A percentile compares a stretch with the other conserved stretches of the same genome.
phyloP scores from a whole-genome alignment of 2,329 filamentous ascomycete genomes.

The Fusarium mundagurra region DNA sequence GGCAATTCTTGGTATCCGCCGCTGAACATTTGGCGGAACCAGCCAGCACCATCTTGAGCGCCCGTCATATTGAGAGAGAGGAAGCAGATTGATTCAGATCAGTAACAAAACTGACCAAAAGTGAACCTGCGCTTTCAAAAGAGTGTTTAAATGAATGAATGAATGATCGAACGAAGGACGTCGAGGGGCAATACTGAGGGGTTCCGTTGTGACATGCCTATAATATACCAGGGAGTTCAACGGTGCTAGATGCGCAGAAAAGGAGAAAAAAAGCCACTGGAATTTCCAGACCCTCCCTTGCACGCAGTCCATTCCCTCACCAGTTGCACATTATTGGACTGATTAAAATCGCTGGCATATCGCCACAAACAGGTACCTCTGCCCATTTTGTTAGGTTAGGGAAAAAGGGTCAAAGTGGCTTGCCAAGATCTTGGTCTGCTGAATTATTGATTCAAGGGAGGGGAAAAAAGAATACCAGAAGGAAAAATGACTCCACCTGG shows the following conservation, averaged over 20 bases:
- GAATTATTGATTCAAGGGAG: slow-evolving; percentile 5
- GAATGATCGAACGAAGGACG: neutral
- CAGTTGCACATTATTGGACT: neutral
- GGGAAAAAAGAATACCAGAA: slow-evolving; percentile 3
- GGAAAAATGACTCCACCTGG: neutral
- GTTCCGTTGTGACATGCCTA: neutral
- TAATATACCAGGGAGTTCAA: slow-evolving; percentile 9
- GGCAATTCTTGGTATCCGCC: slow-evolving; percentile 18
- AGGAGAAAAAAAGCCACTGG: slow-evolving; percentile 13
- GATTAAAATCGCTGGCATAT: neutral
- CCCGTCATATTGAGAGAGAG: slow-evolving; percentile 4
- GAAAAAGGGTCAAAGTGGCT: neutral
- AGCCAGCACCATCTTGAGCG: neutral
- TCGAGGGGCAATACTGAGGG: neutral
- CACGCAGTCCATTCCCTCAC: neutral
- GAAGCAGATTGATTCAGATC: neutral
- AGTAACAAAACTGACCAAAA: slow-evolving; percentile 1
- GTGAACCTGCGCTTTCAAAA: neutral
- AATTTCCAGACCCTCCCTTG: slow-evolving; percentile 16
- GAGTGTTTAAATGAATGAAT: slow-evolving; percentile 1
- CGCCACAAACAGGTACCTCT: neutral
- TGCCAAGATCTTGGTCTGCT: neutral
- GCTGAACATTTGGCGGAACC: slow-evolving; percentile 22
- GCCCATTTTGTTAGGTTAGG: neutral
- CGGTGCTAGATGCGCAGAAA: neutral